Conservation (phyloP, 2,329 filamentous ascomycete genomes). For the Fusarium brachygibbosum region DNA sequence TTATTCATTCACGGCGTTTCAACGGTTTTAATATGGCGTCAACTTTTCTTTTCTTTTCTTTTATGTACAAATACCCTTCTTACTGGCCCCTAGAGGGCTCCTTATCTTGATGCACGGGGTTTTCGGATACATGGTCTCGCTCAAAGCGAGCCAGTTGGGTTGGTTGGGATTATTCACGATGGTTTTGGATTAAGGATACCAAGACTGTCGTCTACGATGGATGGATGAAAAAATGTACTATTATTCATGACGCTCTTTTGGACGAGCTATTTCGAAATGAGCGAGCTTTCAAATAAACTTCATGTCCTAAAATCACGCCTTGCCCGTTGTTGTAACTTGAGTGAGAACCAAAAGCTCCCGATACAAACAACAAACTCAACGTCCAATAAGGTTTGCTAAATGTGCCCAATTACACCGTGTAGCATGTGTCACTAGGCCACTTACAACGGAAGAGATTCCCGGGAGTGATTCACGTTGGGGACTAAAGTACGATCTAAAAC, state of each 20-base stretch:
- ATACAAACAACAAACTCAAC: constrained; percentile 4
- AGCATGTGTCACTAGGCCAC: constrained; percentile 40
- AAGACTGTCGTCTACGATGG: constrained; percentile 46
- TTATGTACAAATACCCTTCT: constrained; percentile 56
- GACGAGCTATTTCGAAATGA: constrained; percentile 28
- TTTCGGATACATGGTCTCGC: constrained; percentile 19
- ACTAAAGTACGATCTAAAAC: constrained; percentile 20
- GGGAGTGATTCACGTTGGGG: constrained; percentile 42
- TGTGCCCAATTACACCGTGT: constrained; percentile 32
- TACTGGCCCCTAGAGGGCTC: constrained; percentile 23
- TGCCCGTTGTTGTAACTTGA: background rate
- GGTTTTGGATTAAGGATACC: constrained; percentile 34
- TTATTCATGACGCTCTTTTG: constrained; percentile 50
- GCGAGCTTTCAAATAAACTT: constrained; percentile 19
- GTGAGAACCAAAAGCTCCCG: constrained; percentile 9
- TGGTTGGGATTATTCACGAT: constrained; percentile 27
- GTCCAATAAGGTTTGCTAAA: constrained; percentile 29
- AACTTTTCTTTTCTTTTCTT: constrained; percentile 30
- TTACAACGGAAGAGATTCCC: constrained; percentile 39
- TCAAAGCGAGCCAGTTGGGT: constrained; percentile 23
- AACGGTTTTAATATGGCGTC: constrained; percentile 26
- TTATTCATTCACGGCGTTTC: constrained; percentile 29
- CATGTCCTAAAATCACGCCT: constrained; percentile 2
- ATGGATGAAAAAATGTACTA: constrained; percentile 47
- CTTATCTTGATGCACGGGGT: constrained; percentile 31